These are phyloP conservation scores for Wakefieldia striispora DNA, from an alignment of 768 basidiomycete genomes.

Conservation along the genomic window DNA sequence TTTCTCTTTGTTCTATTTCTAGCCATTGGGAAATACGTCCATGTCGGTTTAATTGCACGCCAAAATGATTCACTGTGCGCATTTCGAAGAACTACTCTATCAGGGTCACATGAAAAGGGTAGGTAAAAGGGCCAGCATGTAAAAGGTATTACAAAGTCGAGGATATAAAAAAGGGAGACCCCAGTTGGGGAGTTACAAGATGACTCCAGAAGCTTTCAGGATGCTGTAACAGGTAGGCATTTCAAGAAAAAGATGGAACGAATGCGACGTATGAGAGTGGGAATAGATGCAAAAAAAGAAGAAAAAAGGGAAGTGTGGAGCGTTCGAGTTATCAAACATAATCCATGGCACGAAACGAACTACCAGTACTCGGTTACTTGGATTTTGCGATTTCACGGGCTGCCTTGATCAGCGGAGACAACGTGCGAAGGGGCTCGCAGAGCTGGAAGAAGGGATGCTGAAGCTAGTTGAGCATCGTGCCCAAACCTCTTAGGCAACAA, in stretches of 20 bases:
- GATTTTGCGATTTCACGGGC: slow-evolving; percentile 82
- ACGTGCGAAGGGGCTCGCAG: slow-evolving; percentile 81
- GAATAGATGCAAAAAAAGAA: slow-evolving; percentile 19
- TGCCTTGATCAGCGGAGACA: slow-evolving; percentile 89
- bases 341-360: neutral
- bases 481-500: neutral
- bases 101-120: slow-evolving; percentile 13
- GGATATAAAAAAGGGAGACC: slow-evolving; percentile 22
- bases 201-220: slow-evolving; percentile 14
- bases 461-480: slow-evolving; percentile 1
- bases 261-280: slow-evolving; percentile 18
- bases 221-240: slow-evolving; percentile 6
- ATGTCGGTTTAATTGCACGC: slow-evolving; percentile 12
- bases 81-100: slow-evolving; percentile 26
- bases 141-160: slow-evolving; percentile 32
- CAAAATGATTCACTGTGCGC: slow-evolving; percentile 7
- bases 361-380: slow-evolving; percentile 26
- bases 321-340: slow-evolving; percentile 13
- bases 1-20: slow-evolving; percentile 1
- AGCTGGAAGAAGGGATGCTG: slow-evolving; percentile 88
- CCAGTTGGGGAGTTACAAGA: slow-evolving; percentile 11
- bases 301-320: neutral
- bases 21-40: slow-evolving; percentile 8
- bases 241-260: slow-evolving; percentile 14
- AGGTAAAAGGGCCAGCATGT: slow-evolving; percentile 15